Percentiles rank a stretch among this genome's conserved stretches.
Conservation (phyloP, 768 basidiomycete genomes). For the Phylloporus sp. region DNA sequence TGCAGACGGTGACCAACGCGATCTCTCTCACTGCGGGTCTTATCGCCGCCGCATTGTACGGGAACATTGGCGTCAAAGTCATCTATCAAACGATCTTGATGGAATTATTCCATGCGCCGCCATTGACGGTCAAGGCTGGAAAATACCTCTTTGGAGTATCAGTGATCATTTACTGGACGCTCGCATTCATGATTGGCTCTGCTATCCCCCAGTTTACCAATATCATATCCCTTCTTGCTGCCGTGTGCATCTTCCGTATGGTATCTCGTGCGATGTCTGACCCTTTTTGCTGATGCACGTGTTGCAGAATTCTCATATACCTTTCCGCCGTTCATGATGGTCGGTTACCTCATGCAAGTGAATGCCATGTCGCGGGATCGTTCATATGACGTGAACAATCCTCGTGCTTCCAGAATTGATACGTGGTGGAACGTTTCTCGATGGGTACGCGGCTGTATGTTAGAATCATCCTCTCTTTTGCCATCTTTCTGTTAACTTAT, state of each 20-base stretch:
- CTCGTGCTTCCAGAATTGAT: conserved; percentile 25
- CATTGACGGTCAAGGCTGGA: conserved; percentile 35
- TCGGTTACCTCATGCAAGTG: conserved; percentile 29
- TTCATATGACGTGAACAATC: conserved; percentile 26
- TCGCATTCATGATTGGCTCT: conserved; percentile 52
- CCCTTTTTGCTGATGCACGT: conserved; percentile 35
- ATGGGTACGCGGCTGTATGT: conserved; percentile 30
- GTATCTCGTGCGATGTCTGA: conserved; percentile 24
- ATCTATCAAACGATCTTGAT: conserved; percentile 51
- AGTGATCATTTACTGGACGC: conserved; percentile 21
- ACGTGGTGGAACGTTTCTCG: conserved; percentile 27
- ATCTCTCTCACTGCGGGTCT: conserved; percentile 47
- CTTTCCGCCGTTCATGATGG: conserved; percentile 35
- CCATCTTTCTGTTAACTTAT: no score
- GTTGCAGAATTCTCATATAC: conserved; percentile 34
- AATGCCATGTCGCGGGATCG: conserved; percentile 23
- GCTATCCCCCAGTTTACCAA: conserved; percentile 57
- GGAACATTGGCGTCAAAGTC: conserved; percentile 60
- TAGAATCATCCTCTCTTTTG: no score
- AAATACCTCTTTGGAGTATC: conserved; percentile 29
- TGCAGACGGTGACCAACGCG: conserved; percentile 36
- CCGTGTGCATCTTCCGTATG: conserved; percentile 50
- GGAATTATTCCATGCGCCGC: conserved; percentile 46
- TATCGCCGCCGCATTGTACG: conserved; percentile 60
- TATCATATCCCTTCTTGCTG: conserved; percentile 50